Base-by-base conservation (phyloP, 257 asterid species). In the Schizonepeta tenuifolia region DNA sequence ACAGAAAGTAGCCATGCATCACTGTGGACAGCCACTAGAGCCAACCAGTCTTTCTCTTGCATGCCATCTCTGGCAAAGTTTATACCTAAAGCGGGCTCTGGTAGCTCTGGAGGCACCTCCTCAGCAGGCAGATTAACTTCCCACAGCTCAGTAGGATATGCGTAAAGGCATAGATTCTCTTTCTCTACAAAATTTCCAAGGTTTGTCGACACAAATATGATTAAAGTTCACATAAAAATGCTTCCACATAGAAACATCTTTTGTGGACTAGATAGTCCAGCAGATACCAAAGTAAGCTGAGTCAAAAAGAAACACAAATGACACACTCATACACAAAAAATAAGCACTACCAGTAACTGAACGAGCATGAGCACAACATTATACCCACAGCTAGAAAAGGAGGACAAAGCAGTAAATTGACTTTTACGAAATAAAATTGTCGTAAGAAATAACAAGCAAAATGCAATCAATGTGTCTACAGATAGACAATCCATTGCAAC, bases 61-160 rank as follows among this genome's bases (percentile, higher is more conserved):
- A 90, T 90, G 65, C 95, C 95, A 81, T 88, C 96, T 69, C 95
- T 83, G 54, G 95, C 93, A 82, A 90, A 90, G 84, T 88, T 90
- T 36, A 90, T 90, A 40, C 96, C 96, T 56, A 88, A 75, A 80
- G 89, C 92, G 28, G 96, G 96, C 68, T 90, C 96, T 3, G 96
- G 96, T 60, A 88, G 89, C 90, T 88, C 95, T 2, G 96, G 86
- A 53, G 96, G 95, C 80, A 90, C 93, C 81, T 90, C 95, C 80
- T 88, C 95, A 72, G 92, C 95, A 58, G 93, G 96, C 73, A 88
- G 75, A 82, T 80, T 85, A 65, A 90, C 93, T 79, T 85, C 93
- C 96, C 96, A 90, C 72, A 80, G 84, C 79, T 85, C 93, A 38
- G 76, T 81, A 17, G 95, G 95, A 72, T 76, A 80, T 77, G 93